Conservation (phyloP, 805 yeast genomes). For the Sungouiella blattae region DNA sequence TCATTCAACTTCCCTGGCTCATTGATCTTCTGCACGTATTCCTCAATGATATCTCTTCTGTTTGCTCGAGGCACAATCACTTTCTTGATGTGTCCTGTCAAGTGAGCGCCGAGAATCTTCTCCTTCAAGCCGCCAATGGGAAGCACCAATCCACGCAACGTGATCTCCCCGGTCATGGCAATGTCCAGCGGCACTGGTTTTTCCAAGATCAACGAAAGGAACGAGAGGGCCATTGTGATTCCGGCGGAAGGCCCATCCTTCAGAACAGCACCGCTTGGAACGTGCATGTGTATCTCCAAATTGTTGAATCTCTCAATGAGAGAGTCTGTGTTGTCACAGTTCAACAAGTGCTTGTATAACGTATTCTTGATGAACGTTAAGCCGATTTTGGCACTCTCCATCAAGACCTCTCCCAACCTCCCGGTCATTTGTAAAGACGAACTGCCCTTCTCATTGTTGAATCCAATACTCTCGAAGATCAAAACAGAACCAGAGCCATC, state of each 20-base stretch:
- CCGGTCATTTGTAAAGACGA: constrained; percentile 67
- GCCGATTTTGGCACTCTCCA: constrained; percentile 81
- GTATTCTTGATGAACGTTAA: constrained; percentile 66
- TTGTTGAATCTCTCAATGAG: constrained; percentile 45
- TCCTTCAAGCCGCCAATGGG: constrained; percentile 84
- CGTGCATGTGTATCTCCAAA: constrained; percentile 54
- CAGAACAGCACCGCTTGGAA: constrained; percentile 46
- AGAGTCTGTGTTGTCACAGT: constrained; percentile 26
- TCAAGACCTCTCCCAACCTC: constrained; percentile 72
- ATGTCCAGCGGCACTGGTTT: constrained; percentile 44
- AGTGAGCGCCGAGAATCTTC: constrained; percentile 74
- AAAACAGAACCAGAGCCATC: constrained; percentile 83
- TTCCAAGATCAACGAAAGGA: constrained; percentile 40
- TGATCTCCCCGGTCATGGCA: constrained; percentile 88
- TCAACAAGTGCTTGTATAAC: constrained; percentile 28
- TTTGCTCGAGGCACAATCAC: constrained; percentile 72
- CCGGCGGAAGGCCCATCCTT: constrained; percentile 53
- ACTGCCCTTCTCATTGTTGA: constrained; percentile 41
- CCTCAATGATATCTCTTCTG: constrained; percentile 63
- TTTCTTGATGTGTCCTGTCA: constrained; percentile 52
- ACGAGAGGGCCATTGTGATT: constrained; percentile 47
- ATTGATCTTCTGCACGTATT: constrained; percentile 39
- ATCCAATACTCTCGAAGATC: constrained; percentile 72
- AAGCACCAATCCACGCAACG: constrained; percentile 70
- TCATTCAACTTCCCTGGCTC: constrained; percentile 31